A percentile compares a stretch with the other conserved stretches of the same genome.
Evolutionary conservation across 2,329 filamentous ascomycete species (phyloP).

Genomic region (Dendrostoma leiphaemia): DNA sequence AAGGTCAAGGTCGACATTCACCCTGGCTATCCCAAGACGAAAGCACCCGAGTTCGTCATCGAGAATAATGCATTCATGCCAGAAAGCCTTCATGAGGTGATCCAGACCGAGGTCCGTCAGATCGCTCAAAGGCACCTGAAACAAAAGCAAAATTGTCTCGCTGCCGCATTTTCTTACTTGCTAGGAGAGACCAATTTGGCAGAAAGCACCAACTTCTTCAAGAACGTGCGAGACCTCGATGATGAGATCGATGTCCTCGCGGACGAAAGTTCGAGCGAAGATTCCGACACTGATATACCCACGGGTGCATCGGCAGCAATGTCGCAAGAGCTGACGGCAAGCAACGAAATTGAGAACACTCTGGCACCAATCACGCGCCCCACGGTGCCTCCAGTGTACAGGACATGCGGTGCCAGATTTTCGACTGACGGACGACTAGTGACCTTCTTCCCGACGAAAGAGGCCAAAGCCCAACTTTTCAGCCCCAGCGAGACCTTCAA

Average conservation of each 20-base stretch:
- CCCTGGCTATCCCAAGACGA: conserved; percentile 55
- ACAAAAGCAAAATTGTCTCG: conserved; percentile 60
- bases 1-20: conserved; percentile 62
- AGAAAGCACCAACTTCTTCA: conserved; percentile 59
- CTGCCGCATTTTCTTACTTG: conserved; percentile 61
- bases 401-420: conserved; percentile 60
- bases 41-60: conserved; percentile 57
- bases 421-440: conserved; percentile 61
- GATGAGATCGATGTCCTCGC: conserved; percentile 54
- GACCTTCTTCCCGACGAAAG: conserved; percentile 69
- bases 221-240: conserved; percentile 62
- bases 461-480: conserved; percentile 55
- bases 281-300: conserved; percentile 64
- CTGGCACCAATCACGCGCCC: conserved; percentile 50
- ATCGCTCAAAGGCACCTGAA: conserved; percentile 55
- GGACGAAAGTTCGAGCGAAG: conserved; percentile 82
- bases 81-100: conserved; percentile 49
- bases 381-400: conserved; percentile 54
- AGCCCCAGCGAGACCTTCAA: conserved; percentile 43
- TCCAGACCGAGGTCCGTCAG: conserved; percentile 55
- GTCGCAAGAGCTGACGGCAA: conserved; percentile 60
- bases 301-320: conserved; percentile 54
- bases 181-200: conserved; percentile 62
- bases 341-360: conserved; percentile 51
- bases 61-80: conserved; percentile 64